These are phyloP conservation scores for Lichtheimia hyalospora DNA, from an alignment of 371 early-diverging fungal species.

Conservation along the genomic window DNA sequence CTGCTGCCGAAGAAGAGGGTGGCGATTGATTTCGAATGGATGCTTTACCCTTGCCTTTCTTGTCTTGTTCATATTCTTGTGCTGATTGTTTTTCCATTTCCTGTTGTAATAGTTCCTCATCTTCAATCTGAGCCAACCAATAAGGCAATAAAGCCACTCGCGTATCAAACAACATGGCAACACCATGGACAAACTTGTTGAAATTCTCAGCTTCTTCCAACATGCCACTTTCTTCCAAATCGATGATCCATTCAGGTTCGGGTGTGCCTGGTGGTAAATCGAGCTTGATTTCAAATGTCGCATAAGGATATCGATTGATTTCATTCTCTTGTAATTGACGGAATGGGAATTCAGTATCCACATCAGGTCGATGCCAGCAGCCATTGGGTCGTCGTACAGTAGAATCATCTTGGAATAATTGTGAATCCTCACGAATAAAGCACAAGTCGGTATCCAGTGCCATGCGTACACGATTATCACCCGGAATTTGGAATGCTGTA, in stretches of 20 bases:
- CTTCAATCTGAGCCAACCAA: slow-evolving; percentile 96
- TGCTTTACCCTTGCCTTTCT: slow-evolving; percentile 77
- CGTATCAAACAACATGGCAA: slow-evolving; percentile 88
- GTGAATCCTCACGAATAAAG: slow-evolving; percentile 96
- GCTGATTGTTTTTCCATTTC: slow-evolving; percentile 2
- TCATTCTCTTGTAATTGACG: slow-evolving; percentile 69
- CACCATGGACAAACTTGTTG: slow-evolving; percentile 98
- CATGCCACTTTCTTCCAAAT: slow-evolving; percentile 87
- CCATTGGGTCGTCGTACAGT: slow-evolving; percentile 62
- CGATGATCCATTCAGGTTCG: slow-evolving; percentile 95
- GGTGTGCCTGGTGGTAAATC: slow-evolving; percentile 86
- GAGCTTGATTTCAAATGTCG: slow-evolving; percentile 98
- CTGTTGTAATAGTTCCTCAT: slow-evolving; percentile 63
- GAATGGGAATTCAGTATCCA: slow-evolving; percentile 90
- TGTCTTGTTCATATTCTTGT: slow-evolving; percentile 74
- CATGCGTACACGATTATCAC: slow-evolving; percentile 95
- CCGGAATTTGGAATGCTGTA: slow-evolving; percentile 99
- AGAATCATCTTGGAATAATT: slow-evolving; percentile 57
- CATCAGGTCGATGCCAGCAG: slow-evolving; percentile 93
- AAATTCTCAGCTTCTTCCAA: slow-evolving; percentile 98
- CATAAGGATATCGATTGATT: slow-evolving; percentile 94
- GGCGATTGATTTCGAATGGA: slow-evolving; percentile 6
- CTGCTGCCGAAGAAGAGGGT: slow-evolving; percentile 17
- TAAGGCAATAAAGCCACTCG: slow-evolving; percentile 94
- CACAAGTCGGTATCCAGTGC: slow-evolving; percentile 98